Percentiles rank a stretch among this genome's conserved stretches.
phyloP scores from a whole-genome alignment of 805 yeast genomes.

The Ogataea philodendri region DNA sequence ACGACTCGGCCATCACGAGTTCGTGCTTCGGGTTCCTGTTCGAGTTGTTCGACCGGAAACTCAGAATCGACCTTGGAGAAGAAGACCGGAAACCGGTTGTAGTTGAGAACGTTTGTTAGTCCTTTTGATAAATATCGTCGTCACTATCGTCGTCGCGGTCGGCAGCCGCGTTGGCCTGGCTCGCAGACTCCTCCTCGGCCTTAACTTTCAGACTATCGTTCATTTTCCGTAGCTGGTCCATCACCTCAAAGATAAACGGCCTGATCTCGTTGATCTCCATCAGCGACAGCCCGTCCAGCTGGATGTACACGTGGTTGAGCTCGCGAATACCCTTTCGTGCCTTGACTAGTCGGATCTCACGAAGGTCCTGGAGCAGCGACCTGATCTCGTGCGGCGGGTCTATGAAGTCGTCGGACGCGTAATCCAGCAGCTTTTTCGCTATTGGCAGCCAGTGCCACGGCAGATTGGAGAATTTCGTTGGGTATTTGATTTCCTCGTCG shows the following conservation, averaged over 20 bases:
- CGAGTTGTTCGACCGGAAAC: conserved; percentile 67
- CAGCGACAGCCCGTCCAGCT: conserved; percentile 75
- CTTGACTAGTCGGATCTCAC: conserved; percentile 80
- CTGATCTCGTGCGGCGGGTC: conserved; percentile 72
- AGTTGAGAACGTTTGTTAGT: conserved; percentile 60
- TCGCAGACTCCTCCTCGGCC: conserved; percentile 8
- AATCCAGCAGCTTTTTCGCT: conserved; percentile 61
- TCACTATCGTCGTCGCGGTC: conserved; percentile 23
- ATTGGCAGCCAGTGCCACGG: conserved; percentile 92
- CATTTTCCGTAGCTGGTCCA: conserved; percentile 70
- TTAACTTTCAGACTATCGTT: conserved; percentile 35
- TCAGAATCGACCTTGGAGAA: conserved; percentile 66
- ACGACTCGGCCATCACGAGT: conserved; percentile 72
- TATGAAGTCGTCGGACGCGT: conserved; percentile 73
- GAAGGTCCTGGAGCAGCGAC: conserved; percentile 72
- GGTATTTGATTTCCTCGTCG: conserved; percentile 61
- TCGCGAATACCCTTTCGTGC: conserved; percentile 75
- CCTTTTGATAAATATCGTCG: conserved; percentile 24
- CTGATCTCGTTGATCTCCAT: conserved; percentile 87
- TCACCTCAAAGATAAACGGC: conserved; percentile 74
- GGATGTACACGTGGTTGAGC: conserved; percentile 79
- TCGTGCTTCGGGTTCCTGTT: conserved; percentile 64
- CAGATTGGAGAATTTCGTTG: conserved; percentile 60
- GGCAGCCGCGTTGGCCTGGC: conserved; percentile 6
- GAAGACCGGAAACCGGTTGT: conserved; percentile 48